A percentile compares a stretch with the other conserved stretches of the same genome.
Evolutionary conservation across 305 asterid species (phyloP).

Genomic region (Fraxinus paxiana): DNA sequence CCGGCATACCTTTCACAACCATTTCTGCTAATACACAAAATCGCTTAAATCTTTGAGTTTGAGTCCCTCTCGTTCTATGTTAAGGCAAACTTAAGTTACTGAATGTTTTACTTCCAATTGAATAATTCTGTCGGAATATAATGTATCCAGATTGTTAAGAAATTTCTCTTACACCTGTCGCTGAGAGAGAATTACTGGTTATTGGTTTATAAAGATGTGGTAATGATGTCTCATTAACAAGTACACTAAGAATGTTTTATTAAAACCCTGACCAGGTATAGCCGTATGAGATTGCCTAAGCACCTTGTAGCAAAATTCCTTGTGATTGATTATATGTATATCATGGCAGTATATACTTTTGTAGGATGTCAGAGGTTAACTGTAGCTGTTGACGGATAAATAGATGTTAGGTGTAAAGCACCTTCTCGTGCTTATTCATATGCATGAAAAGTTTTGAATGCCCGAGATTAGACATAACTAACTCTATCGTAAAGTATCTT

Average conservation of each 20-base stretch:
- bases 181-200: neutral
- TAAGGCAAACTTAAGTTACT: neutral
- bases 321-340: neutral
- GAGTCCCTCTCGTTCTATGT: neutral
- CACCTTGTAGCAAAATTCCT: neutral
- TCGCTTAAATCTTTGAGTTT: neutral
- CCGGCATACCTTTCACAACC: neutral
- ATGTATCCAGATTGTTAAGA: neutral
- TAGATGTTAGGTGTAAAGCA: neutral
- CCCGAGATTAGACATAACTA: neutral
- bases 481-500: neutral
- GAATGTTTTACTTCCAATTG: neutral
- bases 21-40: neutral
- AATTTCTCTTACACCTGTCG: neutral
- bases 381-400: neutral
- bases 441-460: neutral
- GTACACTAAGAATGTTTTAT: neutral
- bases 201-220: neutral
- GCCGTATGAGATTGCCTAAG: neutral
- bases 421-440: neutral
- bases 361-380: neutral
- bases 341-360: neutral
- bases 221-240: neutral
- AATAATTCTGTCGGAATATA: neutral
- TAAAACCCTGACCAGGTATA: neutral